Evolutionary conservation across 2,329 filamentous ascomycete genomes (phyloP).

Genomic region (Trichoderma polysporum): DNA sequence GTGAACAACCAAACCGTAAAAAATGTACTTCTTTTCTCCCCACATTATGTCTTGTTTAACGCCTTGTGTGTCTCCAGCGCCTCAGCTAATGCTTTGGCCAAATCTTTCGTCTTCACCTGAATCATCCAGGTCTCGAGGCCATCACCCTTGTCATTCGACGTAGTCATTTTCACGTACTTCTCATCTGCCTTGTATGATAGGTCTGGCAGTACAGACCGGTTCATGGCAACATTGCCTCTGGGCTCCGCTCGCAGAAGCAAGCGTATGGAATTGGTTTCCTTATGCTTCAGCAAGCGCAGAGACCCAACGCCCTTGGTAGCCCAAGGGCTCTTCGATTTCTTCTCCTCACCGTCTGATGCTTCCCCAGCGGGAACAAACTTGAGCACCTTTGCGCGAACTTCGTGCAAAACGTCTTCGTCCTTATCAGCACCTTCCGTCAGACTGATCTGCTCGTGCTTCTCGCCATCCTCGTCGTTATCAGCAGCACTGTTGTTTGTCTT

Average conservation of each 20-base stretch:
- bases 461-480: constrained; percentile 52
- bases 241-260: constrained; percentile 74
- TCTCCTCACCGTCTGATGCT: constrained; percentile 44
- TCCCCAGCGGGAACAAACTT: constrained; percentile 55
- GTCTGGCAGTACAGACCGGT: constrained; percentile 63
- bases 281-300: constrained; percentile 71
- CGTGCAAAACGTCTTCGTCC: constrained; percentile 68
- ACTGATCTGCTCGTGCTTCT: constrained; percentile 67
- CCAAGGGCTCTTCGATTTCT: constrained; percentile 62
- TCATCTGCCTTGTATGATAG: constrained; percentile 60
- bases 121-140: constrained; percentile 69
- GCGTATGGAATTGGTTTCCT: constrained; percentile 64
- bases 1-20: constrained; percentile 2
- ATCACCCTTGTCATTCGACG: constrained; percentile 57
- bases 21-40: constrained; percentile 19
- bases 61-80: constrained; percentile 55
- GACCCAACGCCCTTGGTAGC: constrained; percentile 68
- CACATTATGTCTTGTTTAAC: constrained; percentile 51
- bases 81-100: constrained; percentile 54
- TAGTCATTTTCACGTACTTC: constrained; percentile 61
- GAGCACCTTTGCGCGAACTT: constrained; percentile 68
- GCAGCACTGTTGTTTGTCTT: constrained; percentile 43
- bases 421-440: constrained; percentile 68
- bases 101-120: constrained; percentile 64
- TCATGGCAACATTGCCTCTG: constrained; percentile 70